These are phyloP conservation scores for Pleurotus platypus DNA, from an alignment of 768 basidiomycete genomes.

Conservation along the genomic window DNA sequence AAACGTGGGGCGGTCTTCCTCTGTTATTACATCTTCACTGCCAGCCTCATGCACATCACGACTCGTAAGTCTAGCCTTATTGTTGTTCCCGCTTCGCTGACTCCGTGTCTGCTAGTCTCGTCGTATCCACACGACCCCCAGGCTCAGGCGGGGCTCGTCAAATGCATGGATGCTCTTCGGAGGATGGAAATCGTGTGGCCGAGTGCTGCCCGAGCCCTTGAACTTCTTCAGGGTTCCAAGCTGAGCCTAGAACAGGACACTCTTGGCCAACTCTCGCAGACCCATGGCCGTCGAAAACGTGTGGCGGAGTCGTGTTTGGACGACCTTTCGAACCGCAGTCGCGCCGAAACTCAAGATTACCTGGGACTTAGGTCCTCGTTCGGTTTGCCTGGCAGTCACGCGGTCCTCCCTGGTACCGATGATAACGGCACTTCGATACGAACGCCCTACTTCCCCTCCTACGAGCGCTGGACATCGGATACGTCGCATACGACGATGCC, in stretches of 20 bases:
- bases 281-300: constrained; percentile 50
- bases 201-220: constrained; percentile 67
- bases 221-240: constrained; percentile 67
- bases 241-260: constrained; percentile 25
- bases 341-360: constrained; percentile 10
- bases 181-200: constrained; percentile 75
- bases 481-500: constrained; percentile 15
- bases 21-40: constrained; percentile 78
- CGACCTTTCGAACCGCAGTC: constrained; percentile 17
- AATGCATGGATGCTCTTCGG: constrained; percentile 63
- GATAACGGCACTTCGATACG: constrained; percentile 10
- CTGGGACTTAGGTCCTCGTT: constrained; percentile 16
- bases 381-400: not conserved
- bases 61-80: constrained; percentile 45
- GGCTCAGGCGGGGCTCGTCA: constrained; percentile 56
- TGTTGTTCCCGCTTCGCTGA: not conserved
- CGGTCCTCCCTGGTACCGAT: constrained; percentile 1
- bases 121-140: constrained; percentile 67
- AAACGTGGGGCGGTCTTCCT: constrained; percentile 65
- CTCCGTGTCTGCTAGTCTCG: constrained; percentile 40
- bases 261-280: constrained; percentile 16
- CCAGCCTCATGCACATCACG: constrained; percentile 76
- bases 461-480: constrained; percentile 42
- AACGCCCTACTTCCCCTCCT: constrained; percentile 25
- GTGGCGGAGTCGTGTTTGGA: constrained; percentile 49